phyloP scores from a whole-genome alignment of 73 alveolate species.

The Paramecium caudatum region DNA sequence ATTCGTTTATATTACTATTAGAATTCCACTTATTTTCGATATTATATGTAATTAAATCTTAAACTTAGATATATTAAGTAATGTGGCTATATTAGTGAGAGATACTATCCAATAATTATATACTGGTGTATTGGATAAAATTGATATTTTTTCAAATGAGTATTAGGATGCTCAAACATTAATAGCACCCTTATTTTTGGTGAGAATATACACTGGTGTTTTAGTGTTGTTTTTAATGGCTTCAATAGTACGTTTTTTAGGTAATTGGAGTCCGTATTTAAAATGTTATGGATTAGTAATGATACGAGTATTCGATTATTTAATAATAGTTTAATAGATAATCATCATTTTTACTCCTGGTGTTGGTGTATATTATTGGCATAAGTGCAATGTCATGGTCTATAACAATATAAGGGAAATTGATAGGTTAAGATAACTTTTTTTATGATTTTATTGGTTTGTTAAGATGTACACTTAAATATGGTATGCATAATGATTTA shows the following conservation, averaged over 20 bases:
- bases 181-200: not conserved
- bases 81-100: not conserved
- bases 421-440: constrained; percentile 15
- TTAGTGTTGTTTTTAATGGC: not conserved
- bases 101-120: not conserved
- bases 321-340: constrained; percentile 51
- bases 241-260: constrained; percentile 45
- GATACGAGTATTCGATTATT: constrained; percentile 32
- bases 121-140: not conserved
- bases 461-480: constrained; percentile 33
- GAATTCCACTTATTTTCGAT: constrained; percentile 36
- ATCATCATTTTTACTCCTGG: constrained; percentile 46
- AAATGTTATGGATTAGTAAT: constrained; percentile 67
- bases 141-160: not conserved
- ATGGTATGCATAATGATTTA: constrained; percentile 54
- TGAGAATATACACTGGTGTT: constrained; percentile 2
- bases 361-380: constrained; percentile 18
- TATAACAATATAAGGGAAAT: constrained; percentile 13
- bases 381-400: constrained; percentile 57
- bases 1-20: not conserved
- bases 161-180: constrained; percentile 16
- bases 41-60: not conserved
- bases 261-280: constrained; percentile 66
- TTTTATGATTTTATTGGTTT: constrained; percentile 23
- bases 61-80: constrained; percentile 7